Conservation (phyloP, 202 grass and related monocot genomes). For the Brachypodium distachyon region DNA sequence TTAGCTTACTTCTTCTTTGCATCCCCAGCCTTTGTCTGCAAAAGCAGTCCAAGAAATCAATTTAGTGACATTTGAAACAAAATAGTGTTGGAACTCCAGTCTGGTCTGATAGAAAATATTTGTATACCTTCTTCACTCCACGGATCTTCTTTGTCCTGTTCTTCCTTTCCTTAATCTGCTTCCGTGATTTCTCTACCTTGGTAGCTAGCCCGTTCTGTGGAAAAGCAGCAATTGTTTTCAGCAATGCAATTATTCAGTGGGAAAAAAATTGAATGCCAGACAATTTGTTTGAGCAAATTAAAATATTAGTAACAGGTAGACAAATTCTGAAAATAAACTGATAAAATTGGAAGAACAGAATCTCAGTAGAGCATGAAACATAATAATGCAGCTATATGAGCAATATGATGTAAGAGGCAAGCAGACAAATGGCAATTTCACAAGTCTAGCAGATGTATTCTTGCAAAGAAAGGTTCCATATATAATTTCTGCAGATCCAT, state of each 20-base stretch:
- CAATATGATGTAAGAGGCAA: too few relatives aligned
- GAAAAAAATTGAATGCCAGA: too few relatives aligned
- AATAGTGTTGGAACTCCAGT: neutral
- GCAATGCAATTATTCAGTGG: too few relatives aligned
- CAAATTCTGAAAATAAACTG: too few relatives aligned
- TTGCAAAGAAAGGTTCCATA: too few relatives aligned
- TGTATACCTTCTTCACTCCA: slow-evolving; percentile 81
- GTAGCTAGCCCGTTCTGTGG: slow-evolving; percentile 83
- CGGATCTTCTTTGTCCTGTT: slow-evolving; percentile 92
- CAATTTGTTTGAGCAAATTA: too few relatives aligned
- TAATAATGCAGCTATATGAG: too few relatives aligned
- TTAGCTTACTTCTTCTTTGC: slow-evolving; percentile 67
- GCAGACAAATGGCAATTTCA: too few relatives aligned
- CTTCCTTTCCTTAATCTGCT: slow-evolving; percentile 98
- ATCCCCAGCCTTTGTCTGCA: slow-evolving; percentile 92
- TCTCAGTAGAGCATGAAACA: too few relatives aligned
- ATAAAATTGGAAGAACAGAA: too few relatives aligned
- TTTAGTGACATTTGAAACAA: neutral
- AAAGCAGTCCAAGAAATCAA: neutral
- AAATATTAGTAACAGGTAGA: too few relatives aligned
- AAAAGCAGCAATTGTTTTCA: neutral
- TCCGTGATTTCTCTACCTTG: slow-evolving; percentile 91
- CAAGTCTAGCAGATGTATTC: neutral
- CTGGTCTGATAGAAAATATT: neutral
- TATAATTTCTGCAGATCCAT: too few relatives aligned